Base-by-base conservation (phyloP, 441 rosid genomes). In the Lepidium campestre region DNA sequence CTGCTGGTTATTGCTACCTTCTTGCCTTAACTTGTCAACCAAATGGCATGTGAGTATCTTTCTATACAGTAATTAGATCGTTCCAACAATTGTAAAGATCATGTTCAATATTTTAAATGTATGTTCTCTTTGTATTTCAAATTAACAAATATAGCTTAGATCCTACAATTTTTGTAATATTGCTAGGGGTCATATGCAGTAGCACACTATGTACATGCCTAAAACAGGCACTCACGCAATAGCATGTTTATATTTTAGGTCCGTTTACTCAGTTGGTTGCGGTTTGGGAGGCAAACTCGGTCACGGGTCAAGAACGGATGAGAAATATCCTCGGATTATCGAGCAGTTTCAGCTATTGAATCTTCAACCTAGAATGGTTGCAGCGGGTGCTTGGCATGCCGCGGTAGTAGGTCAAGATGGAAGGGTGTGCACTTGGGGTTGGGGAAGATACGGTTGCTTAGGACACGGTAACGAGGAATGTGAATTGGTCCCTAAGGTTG, bases 301-400 rank as follows among this genome's bases (percentile, higher is more conserved):
- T 41, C 99, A 92, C 49, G 99, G 98, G 32, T 81, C 96, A 66
- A 86, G 84, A 73, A 88, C 89, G 1, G 94, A 88, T 61, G 99
- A 95, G 86, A 95, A 88, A 78, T 62, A 79, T 77, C 98, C 99
- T 20, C 90, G 96, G 57, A 47, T 90, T 53, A 92, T 95, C 1
- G 89, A 89, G 72, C 93, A 91, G 69, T 87, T 95, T 64, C 80
- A 73, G 78, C 58, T 34, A 31, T 68, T 91, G 80, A 92, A 88
- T 75, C 76, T 95, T 45, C 93, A 95, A 62, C 99, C 99, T 3
- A 56, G 68, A 78, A 96, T 88, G 44, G 93, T 94, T 62, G 88
- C 99, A 42, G 98, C 96, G 1, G 99, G 99, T 71, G 91, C 93
- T 37, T 94, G 99, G 99, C 99, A 94, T 78, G 94, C 98, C 4